Evolutionary conservation across 2,329 filamentous ascomycete genomes (phyloP), one percentile per base, ranked within the genome.

Genomic region (Trichoderma endophyticum): DNA sequence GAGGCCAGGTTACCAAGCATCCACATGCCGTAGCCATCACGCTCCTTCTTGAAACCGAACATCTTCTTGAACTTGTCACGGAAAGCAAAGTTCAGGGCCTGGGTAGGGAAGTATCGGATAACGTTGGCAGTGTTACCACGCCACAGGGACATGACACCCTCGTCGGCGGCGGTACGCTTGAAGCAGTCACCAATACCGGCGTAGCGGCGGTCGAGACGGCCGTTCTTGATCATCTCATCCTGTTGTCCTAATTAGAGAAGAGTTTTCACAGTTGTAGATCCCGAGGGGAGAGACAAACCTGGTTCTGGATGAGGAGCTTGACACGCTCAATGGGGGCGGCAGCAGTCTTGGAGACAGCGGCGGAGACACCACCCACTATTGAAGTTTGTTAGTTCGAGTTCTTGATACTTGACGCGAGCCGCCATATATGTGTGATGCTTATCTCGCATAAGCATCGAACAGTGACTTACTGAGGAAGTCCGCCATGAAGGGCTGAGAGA

Each of bases 81-180:
- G 96, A 99, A 99, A 85, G 96, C 96, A 84, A 99, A 99, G 95
- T 99, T 99, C 86, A 99, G 90, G 82, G 96, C 96, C 91, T 99
- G 96, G 86, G 96, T 99, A 80, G 96, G 96, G 94, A 99, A 99
- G 90, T 99, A 99, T 93, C 96, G 96, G 91, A 99, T 97, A 87
- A 99, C 96, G 92, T 99, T 99, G 94, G 96, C 96, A 84, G 96
- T 99, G 94, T 99, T 99, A 88, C 96, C 96, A 91, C 96, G 92
- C 96, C 96, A 99, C 82, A 99, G 90, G 77, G 95, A 91, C 86
- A 96, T 91, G 81, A 96, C 87, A 93, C 96, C 96, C 90, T 99
- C 96, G 77, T 93, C 89, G 82, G 91, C 91, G 77, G 89, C 90
- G 83, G 96, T 98, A 84, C 96, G 93, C 82, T 87, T 88, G 92